These are phyloP conservation scores for Pythium plurisporium DNA, from an alignment of 352 stramenopile genomes.

Conservation along the genomic window DNA sequence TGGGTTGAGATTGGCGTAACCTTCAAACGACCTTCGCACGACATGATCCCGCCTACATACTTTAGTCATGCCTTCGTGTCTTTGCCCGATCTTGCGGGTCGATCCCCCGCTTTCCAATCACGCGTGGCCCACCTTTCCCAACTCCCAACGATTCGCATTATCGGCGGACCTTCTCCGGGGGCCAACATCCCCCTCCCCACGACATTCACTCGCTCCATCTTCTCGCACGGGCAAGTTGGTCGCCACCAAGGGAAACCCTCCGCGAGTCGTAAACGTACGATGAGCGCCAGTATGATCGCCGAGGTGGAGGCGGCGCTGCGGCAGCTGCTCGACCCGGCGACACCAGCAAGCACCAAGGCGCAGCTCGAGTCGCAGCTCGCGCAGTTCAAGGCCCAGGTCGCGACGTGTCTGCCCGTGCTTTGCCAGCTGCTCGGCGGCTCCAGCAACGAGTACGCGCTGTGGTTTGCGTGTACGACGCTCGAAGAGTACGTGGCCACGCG, in stretches of 20 bases:
- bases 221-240: not conserved
- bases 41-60: no score
- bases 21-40: conserved; percentile 17
- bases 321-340: conserved; percentile 56
- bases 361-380: conserved; percentile 59
- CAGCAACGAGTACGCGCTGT: conserved; percentile 71
- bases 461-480: conserved; percentile 66
- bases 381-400: conserved; percentile 48
- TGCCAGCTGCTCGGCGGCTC: conserved; percentile 56
- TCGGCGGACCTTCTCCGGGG: no score
- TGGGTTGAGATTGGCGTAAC: conserved; percentile 6
- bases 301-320: conserved; percentile 57
- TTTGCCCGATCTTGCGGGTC: conserved; percentile 12
- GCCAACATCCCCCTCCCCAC: not conserved
- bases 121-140: no score
- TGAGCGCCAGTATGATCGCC: conserved; percentile 37
- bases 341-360: conserved; percentile 36
- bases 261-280: no score
- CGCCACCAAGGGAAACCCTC: conserved; percentile 7
- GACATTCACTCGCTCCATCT: no score
- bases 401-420: conserved; percentile 57
- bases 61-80: conserved; percentile 4
- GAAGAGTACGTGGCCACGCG: conserved; percentile 70
- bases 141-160: not conserved
- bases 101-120: no score